Evolutionary conservation across 768 basidiomycete genomes (phyloP), one percentile per base, ranked within the genome.

Genomic region (Serpula lacrymans): DNA sequence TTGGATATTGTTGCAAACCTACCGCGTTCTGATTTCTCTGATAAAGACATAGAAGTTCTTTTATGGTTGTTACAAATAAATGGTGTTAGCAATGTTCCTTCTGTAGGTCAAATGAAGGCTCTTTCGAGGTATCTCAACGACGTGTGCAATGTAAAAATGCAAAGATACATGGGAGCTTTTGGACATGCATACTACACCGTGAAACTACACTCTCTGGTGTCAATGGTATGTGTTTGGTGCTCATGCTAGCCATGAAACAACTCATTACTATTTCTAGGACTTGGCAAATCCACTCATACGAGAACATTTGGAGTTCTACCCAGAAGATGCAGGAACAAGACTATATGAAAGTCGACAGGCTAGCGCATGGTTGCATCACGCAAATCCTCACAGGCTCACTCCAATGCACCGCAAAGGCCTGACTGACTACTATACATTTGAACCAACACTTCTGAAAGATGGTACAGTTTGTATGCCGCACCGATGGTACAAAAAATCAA

Each of bases 241-340:
- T 13, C 39, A 22, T n/a, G 28, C 32, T 36, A 24, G 34, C 23
- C 27, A 20, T 12, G n/a, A n/a, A n/a, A n/a, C n/a, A n/a, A 16
- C 12, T 20, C 13, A 37, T 17, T 25, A 30, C 9, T 13, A 10
- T 12, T 10, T 33, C 14, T 30, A 68, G 65, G 69, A 69, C 53
- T 61, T 67, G 53, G 48, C 60, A 3, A 70, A 70, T 41, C 65
- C 65, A 0, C 17, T 27, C n/a, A 58, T 70, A 9, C 53, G 59
- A 1, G 43, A 47, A 0, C 51, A 64, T 30, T 45, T 70, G 0
- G 26, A 36, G 2, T 59, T 62, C 37, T 62, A 63, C 38, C 65
- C 67, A 6, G 63, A 68, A 47, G 67, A 68, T 44, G 39, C 37
- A 17, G 58, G 60, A 0, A 16, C 10, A 2, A n/a, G 36, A 3